Evolutionary conservation across 306 rosid species (phyloP).

Genomic region (Gastrolobium bilobum): DNA sequence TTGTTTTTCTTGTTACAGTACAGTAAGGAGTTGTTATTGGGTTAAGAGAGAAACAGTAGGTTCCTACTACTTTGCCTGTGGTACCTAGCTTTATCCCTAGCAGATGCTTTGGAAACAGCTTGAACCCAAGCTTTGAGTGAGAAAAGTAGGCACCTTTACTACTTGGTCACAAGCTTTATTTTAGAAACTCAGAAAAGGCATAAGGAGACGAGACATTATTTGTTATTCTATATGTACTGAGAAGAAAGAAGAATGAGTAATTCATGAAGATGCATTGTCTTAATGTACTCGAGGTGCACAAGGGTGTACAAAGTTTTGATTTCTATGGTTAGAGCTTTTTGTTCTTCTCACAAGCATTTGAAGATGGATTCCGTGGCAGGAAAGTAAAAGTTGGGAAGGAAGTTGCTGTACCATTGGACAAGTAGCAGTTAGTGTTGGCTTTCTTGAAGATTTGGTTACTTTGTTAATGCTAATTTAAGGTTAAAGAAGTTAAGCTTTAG

Average conservation of each 20-base stretch:
- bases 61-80: constrained; percentile 3
- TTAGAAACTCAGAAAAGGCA: constrained; percentile 33
- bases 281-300: constrained; percentile 15
- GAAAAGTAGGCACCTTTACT: constrained; percentile 6
- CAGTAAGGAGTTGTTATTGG: background rate
- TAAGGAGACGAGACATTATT: constrained; percentile 17
- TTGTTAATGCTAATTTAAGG: constrained; percentile 26
- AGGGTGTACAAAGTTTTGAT: constrained; percentile 6
- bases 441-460: constrained; percentile 21
- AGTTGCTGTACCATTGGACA: constrained; percentile 1
- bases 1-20: constrained; percentile 10
- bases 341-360: constrained; percentile 5
- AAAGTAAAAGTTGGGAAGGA: constrained; percentile 21
- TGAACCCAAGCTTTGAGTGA: constrained; percentile 18
- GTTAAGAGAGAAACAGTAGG: constrained; percentile 14
- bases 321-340: constrained; percentile 38
- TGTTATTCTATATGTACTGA: constrained; percentile 19
- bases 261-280: constrained; percentile 21
- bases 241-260: constrained; percentile 28
- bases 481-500: constrained; percentile 1
- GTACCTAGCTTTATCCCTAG: constrained; percentile 16
- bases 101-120: constrained; percentile 12
- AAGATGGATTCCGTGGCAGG: constrained; percentile 14
- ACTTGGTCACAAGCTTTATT: constrained; percentile 4
- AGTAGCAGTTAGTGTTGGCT: constrained; percentile 11